phyloP scores from a whole-genome alignment of 2,329 filamentous ascomycete genomes.

The Akanthomyces dipterigenus region DNA sequence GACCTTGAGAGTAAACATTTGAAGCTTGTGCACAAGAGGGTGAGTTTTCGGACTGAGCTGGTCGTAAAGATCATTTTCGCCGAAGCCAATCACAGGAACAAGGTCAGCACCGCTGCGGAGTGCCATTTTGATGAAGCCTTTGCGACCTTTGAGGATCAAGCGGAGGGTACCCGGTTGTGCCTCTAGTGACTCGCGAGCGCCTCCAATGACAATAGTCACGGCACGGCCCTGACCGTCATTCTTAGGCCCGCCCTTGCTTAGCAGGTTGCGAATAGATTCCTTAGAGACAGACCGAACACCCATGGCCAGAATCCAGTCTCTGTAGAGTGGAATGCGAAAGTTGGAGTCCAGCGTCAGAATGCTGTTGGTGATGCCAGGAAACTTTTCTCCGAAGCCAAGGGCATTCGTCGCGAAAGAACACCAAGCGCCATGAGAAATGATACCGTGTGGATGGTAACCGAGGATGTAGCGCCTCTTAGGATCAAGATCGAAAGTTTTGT shows the following conservation, averaged over 20 bases:
- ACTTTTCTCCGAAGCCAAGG: constrained; percentile 77
- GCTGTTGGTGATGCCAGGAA: constrained; percentile 92
- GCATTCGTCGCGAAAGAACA: constrained; percentile 87
- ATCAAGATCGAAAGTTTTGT: constrained; percentile 74
- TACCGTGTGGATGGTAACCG: constrained; percentile 94
- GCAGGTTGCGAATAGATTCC: constrained; percentile 79
- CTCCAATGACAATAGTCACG: constrained; percentile 92
- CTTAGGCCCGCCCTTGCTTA: constrained; percentile 72
- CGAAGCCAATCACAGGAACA: constrained; percentile 86
- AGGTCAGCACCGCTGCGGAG: constrained; percentile 88
- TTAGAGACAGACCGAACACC: constrained; percentile 84
- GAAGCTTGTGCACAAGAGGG: constrained; percentile 70
- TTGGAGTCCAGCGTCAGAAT: constrained; percentile 92
- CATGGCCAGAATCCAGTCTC: constrained; percentile 87
- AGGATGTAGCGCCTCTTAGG: constrained; percentile 90
- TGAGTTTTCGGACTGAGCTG: constrained; percentile 73
- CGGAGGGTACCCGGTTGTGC: constrained; percentile 71
- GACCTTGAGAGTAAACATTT: constrained; percentile 76
- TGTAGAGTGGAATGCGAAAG: constrained; percentile 87
- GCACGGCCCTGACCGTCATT: constrained; percentile 85
- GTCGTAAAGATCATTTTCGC: constrained; percentile 94
- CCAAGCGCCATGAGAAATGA: constrained; percentile 95
- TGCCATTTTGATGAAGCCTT: constrained; percentile 91
- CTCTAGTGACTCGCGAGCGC: constrained; percentile 85
- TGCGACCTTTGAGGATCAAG: constrained; percentile 74